These are phyloP conservation scores for Cladosporium colombiae DNA, from an alignment of 2,329 filamentous ascomycete genomes.

Conservation along the genomic window DNA sequence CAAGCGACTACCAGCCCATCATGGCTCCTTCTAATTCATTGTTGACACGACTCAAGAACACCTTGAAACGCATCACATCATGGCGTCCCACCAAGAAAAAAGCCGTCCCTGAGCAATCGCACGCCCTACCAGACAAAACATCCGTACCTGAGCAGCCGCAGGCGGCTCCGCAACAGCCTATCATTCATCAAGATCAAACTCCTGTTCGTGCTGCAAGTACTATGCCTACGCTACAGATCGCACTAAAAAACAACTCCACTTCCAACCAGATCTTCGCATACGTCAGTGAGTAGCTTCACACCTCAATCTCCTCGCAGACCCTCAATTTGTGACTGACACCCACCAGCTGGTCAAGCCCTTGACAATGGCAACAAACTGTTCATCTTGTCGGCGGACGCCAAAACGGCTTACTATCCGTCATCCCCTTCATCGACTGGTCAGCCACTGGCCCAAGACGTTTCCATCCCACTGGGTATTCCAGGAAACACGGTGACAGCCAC, in stretches of 20 bases:
- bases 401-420: slow-evolving; percentile 38
- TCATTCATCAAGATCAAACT: slow-evolving; percentile 4
- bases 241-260: slow-evolving; percentile 36
- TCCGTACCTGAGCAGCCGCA: slow-evolving; percentile 14
- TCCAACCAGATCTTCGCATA: slow-evolving; percentile 39
- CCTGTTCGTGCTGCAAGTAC: slow-evolving; percentile 26
- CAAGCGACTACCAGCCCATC: neutral
- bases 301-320: too few relatives aligned
- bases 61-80: slow-evolving; percentile 6
- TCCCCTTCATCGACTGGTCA: slow-evolving; percentile 37
- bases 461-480: slow-evolving; percentile 46
- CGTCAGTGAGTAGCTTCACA: slow-evolving; percentile 51
- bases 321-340: neutral
- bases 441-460: slow-evolving; percentile 42
- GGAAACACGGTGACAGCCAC: slow-evolving; percentile 37
- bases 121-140: neutral
- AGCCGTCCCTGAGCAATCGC: neutral
- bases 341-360: slow-evolving; percentile 36
- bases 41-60: neutral
- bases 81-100: neutral
- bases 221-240: slow-evolving; percentile 34
- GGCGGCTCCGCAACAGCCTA: slow-evolving; percentile 13
- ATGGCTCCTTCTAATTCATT: slow-evolving; percentile 19
- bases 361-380: slow-evolving; percentile 38
- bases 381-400: slow-evolving; percentile 38